A percentile compares a stretch with the other conserved stretches of the same genome.
These are phyloP conservation scores for Tetraselmis chui DNA, from an alignment of 139 green algal genomes.

Conservation along the genomic window DNA sequence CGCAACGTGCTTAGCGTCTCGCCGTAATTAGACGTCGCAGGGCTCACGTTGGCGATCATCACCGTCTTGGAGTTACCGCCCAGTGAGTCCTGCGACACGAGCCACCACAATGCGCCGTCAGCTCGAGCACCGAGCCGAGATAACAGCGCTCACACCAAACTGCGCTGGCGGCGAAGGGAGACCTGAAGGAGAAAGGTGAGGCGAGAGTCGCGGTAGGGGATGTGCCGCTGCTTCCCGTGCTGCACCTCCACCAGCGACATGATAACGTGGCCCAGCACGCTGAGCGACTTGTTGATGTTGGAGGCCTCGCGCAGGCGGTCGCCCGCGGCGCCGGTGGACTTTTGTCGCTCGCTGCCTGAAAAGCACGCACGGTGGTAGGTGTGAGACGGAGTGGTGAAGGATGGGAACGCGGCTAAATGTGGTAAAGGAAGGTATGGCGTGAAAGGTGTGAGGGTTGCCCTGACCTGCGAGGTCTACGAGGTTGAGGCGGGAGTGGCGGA, in stretches of 20 bases:
- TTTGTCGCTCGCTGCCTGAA: constrained; percentile 81
- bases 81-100: constrained; percentile 83
- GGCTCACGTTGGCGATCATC: constrained; percentile 85
- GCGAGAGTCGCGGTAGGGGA: constrained; percentile 93
- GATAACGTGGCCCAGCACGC: constrained; percentile 88
- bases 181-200: constrained; percentile 96
- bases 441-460: not conserved
- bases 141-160: too few species aligned
- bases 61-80: constrained; percentile 92
- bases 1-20: constrained; percentile 88
- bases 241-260: constrained; percentile 69
- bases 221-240: constrained; percentile 48
- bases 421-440: not conserved
- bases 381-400: not conserved
- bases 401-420: not conserved
- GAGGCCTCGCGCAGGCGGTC: constrained; percentile 86
- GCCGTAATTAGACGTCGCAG: constrained; percentile 35
- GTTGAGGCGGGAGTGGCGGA: constrained; percentile 69
- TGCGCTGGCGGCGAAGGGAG: too few species aligned
- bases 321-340: constrained; percentile 58
- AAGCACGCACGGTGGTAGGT: not conserved
- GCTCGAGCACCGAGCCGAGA: too few species aligned
- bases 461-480: constrained; percentile 92
- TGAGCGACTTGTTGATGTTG: constrained; percentile 94
- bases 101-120: too few species aligned